These are phyloP conservation scores for Nakazawaea molendinolei DNA, from an alignment of 805 yeast genomes.

Conservation along the genomic window DNA sequence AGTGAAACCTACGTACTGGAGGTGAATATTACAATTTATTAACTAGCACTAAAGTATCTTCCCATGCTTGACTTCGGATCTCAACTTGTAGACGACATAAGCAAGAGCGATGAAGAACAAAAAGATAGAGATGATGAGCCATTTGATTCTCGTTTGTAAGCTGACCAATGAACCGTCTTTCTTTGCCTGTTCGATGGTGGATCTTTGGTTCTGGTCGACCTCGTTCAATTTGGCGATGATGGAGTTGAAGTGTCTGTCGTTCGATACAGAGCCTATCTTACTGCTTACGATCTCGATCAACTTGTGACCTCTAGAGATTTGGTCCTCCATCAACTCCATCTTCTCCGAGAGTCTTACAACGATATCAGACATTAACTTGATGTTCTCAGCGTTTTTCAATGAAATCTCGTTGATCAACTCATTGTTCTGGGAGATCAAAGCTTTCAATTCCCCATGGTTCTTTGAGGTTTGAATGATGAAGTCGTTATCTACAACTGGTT, in stretches of 20 bases:
- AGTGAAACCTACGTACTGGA: constrained; percentile 36
- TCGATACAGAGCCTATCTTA: constrained; percentile 4
- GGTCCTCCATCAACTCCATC: constrained; percentile 6
- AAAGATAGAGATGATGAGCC: constrained; percentile 36
- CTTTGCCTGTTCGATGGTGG: background rate
- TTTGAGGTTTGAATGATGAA: constrained; percentile 32
- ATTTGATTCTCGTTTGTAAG: constrained; percentile 22
- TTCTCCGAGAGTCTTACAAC: background rate
- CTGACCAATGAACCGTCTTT: constrained; percentile 2
- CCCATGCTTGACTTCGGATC: constrained; percentile 53
- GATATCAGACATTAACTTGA: background rate
- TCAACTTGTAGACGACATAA: constrained; percentile 42
- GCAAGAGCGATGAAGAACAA: constrained; percentile 33
- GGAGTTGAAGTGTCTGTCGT: constrained; percentile 7
- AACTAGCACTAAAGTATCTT: constrained; percentile 5
- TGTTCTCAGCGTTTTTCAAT: background rate
- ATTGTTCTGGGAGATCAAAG: constrained; percentile 8
- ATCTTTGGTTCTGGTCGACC: constrained; percentile 3
- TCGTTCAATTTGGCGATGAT: constrained; percentile 11
- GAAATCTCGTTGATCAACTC: background rate
- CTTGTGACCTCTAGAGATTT: constrained; percentile 1
- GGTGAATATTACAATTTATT: background rate
- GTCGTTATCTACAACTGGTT: constrained; percentile 23
- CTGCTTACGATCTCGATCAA: constrained; percentile 3
- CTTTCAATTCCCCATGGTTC: constrained; percentile 19